phyloP scores from a whole-genome alignment of 495 filamentous ascomycete genomes.

The Aspergillus homomorphus region DNA sequence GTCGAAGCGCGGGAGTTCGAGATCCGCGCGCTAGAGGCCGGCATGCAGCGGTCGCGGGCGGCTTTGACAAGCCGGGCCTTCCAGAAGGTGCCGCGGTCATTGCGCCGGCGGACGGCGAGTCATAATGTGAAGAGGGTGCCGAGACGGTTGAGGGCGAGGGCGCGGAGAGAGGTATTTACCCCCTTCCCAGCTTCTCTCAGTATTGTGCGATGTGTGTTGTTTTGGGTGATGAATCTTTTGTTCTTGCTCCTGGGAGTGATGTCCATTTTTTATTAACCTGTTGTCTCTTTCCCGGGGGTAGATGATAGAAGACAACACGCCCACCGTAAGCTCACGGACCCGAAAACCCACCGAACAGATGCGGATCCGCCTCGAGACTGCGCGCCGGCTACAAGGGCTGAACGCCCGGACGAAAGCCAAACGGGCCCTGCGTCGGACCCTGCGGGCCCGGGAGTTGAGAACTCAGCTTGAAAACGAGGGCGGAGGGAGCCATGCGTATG shows the following conservation, averaged over 20 bases:
- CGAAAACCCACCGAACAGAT: constrained; percentile 67
- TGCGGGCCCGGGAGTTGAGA: neutral
- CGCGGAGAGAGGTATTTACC: constrained; percentile 61
- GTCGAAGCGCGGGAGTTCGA: constrained; percentile 80
- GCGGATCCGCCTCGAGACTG: constrained; percentile 78
- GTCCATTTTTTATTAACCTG: neutral
- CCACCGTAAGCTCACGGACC: constrained; percentile 68
- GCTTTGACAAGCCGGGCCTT: constrained; percentile 72
- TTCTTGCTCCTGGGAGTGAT: neutral
- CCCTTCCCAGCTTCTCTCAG: neutral
- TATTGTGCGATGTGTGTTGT: neutral
- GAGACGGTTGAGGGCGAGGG: constrained; percentile 65
- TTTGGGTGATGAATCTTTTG: neutral
- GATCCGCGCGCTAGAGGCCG: constrained; percentile 76
- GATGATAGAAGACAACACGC: constrained; percentile 91
- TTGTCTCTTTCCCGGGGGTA: constrained; percentile 52
- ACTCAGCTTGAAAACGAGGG: constrained; percentile 28
- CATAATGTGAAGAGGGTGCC: constrained; percentile 95
- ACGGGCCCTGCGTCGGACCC: constrained; percentile 16
- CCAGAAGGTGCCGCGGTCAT: constrained; percentile 77
- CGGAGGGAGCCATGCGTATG: constrained; percentile 35
- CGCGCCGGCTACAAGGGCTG: constrained; percentile 65
- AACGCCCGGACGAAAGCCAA: constrained; percentile 55
- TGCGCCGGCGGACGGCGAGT: constrained; percentile 85
- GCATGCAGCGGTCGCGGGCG: constrained; percentile 69